A percentile compares a stretch with the other conserved stretches of the same genome.
Evolutionary conservation across 192 early-diverging fungal genomes (phyloP).

Genomic region (Lobosporangium transversale): DNA sequence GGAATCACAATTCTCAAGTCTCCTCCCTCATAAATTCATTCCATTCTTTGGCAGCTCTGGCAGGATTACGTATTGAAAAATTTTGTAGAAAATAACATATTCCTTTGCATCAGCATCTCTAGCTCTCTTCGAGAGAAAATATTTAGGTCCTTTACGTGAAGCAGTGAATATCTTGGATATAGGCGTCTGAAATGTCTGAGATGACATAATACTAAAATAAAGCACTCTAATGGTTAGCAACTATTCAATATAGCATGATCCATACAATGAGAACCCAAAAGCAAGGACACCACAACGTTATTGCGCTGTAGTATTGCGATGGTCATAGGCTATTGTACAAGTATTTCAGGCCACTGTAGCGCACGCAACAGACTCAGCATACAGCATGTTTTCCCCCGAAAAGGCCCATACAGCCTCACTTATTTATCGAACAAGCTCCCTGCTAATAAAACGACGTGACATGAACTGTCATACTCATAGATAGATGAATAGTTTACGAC

Average conservation of each 20-base stretch:
- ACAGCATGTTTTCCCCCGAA: slow-evolving; percentile 2
- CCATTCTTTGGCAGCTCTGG: neutral
- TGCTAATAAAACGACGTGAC: neutral
- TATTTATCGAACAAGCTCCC: neutral
- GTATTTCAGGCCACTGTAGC: neutral
- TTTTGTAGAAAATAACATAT: neutral
- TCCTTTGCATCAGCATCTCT: slow-evolving; percentile 1
- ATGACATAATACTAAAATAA: neutral
- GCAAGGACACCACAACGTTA: slow-evolving; percentile 1
- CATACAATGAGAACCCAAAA: neutral
- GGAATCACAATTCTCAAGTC: neutral
- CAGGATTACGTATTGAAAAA: neutral
- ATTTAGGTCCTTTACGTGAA: neutral
- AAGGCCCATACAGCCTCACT: slow-evolving; percentile 8
- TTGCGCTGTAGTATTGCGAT: slow-evolving; percentile 1
- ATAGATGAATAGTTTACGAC: too few species aligned
- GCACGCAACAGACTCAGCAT: slow-evolving; percentile 7
- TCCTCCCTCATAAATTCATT: neutral
- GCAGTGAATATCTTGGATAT: neutral
- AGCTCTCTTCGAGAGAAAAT: neutral
- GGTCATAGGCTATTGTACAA: slow-evolving; percentile 1
- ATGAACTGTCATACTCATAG: too few species aligned
- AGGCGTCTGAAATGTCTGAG: neutral
- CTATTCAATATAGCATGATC: slow-evolving; percentile 1
- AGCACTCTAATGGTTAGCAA: slow-evolving; percentile 1